These are phyloP conservation scores for Diaporthe helianthi DNA, from an alignment of 2,329 filamentous ascomycete species.

Conservation along the genomic window DNA sequence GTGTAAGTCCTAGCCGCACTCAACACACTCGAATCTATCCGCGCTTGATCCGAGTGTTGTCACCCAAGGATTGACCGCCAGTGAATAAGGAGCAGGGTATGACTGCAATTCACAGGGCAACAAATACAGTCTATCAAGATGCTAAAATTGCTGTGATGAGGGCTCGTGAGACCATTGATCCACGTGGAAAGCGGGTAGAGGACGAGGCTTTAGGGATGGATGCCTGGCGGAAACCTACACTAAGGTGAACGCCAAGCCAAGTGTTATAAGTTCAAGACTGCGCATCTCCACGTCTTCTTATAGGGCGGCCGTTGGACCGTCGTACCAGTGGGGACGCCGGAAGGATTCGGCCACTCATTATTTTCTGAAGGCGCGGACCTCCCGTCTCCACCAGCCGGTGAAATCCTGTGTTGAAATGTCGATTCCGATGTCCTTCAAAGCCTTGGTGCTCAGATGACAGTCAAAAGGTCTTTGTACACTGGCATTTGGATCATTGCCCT, in stretches of 20 bases:
- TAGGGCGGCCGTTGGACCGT: background rate
- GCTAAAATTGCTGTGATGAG: background rate
- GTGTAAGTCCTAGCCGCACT: background rate
- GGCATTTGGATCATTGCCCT: conserved; percentile 75
- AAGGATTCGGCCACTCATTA: conserved; percentile 41
- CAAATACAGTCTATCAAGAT: background rate
- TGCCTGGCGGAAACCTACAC: conserved; percentile 1
- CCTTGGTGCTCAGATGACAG: conserved; percentile 82
- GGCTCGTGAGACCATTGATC: conserved; percentile 1
- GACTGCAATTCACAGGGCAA: background rate
- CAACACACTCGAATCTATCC: background rate
- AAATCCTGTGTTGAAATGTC: conserved; percentile 79
- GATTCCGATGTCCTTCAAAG: conserved; percentile 75
- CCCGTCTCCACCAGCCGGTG: conserved; percentile 78
- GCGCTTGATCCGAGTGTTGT: background rate
- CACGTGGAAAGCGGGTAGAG: conserved; percentile 16
- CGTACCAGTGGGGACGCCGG: background rate
- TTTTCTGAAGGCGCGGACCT: conserved; percentile 65
- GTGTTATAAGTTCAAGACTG: background rate
- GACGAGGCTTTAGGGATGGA: background rate
- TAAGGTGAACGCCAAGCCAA: background rate
- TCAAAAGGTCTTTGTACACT: conserved; percentile 84
- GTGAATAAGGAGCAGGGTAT: background rate
- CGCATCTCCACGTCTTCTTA: background rate
- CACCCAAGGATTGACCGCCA: background rate